A percentile compares a stretch with the other conserved stretches of the same genome.
Conservation (phyloP, 2,329 filamentous ascomycete genomes). For the Talaromyces sp. region DNA sequence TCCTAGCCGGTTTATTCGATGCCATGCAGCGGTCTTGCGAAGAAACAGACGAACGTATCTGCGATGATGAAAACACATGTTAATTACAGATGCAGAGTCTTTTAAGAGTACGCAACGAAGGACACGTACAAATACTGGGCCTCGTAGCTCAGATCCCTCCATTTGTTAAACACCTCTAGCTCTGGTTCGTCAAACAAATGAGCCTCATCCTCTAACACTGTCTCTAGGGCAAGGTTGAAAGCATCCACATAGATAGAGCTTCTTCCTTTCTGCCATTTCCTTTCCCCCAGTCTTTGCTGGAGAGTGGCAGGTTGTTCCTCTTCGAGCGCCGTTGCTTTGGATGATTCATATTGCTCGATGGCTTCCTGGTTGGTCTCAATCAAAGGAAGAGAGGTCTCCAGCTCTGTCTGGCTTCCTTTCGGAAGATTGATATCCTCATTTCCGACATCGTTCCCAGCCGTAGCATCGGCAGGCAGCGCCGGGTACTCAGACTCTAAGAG, state of each 20-base stretch:
- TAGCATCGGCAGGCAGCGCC: conserved; percentile 32
- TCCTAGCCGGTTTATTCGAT: conserved; percentile 68
- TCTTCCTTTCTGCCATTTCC: conserved; percentile 65
- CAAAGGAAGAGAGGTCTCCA: conserved; percentile 65
- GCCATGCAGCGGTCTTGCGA: conserved; percentile 86
- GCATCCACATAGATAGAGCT: conserved; percentile 96
- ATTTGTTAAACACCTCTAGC: conserved; percentile 67
- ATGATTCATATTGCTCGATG: conserved; percentile 72
- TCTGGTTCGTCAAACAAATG: conserved; percentile 83
- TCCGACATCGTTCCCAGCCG: conserved; percentile 19
- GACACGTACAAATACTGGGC: conserved; percentile 74
- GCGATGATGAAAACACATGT: conserved; percentile 8
- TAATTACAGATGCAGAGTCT: neutral
- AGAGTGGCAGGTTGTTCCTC: conserved; percentile 34
- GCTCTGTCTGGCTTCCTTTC: conserved; percentile 51
- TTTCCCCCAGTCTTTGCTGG: conserved; percentile 49
- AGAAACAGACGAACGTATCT: conserved; percentile 91
- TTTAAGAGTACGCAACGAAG: neutral
- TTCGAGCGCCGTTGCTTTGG: conserved; percentile 49
- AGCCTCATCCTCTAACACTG: conserved; percentile 79
- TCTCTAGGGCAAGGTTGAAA: conserved; percentile 87
- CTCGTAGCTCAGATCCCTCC: conserved; percentile 71
- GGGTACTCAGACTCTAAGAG: conserved; percentile 4
- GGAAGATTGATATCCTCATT: conserved; percentile 23
- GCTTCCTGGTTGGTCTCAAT: conserved; percentile 63